These are phyloP conservation scores for Kodamaea laetipori DNA, from an alignment of 805 yeast genomes.

Conservation along the genomic window DNA sequence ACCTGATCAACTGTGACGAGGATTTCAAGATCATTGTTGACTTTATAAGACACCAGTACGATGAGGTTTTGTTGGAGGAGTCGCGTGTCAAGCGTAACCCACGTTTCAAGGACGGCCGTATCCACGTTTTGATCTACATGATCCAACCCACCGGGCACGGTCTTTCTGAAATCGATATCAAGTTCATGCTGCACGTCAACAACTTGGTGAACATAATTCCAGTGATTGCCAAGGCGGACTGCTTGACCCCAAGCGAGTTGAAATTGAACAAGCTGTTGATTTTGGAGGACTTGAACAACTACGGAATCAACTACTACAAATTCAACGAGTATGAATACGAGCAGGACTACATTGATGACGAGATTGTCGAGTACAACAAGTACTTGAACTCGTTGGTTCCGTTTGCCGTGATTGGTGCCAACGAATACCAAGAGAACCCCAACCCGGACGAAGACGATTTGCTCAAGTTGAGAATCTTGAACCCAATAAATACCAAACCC, in stretches of 20 bases:
- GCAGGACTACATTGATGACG: constrained; percentile 56
- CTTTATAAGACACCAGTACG: constrained; percentile 78
- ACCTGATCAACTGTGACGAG: constrained; percentile 65
- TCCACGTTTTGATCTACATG: constrained; percentile 58
- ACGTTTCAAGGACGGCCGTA: constrained; percentile 79
- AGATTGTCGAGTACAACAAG: constrained; percentile 64
- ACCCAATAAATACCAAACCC: constrained; percentile 51
- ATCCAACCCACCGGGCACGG: constrained; percentile 51
- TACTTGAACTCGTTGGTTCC: constrained; percentile 66
- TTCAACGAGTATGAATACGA: constrained; percentile 64
- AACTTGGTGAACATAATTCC: constrained; percentile 47
- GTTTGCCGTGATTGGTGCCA: constrained; percentile 70
- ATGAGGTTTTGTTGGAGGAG: constrained; percentile 79
- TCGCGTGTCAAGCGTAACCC: constrained; percentile 83
- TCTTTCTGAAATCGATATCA: constrained; percentile 42
- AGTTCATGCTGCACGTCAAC: constrained; percentile 44
- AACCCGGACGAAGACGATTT: constrained; percentile 38
- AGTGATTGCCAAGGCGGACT: constrained; percentile 46
- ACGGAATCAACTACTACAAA: constrained; percentile 70
- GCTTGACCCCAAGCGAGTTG: constrained; percentile 47
- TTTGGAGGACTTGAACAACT: constrained; percentile 71
- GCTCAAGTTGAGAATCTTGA: constrained; percentile 55
- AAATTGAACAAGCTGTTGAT: constrained; percentile 71
- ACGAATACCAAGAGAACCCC: constrained; percentile 51
- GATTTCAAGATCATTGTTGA: constrained; percentile 74